Percentiles rank a stretch among this genome's conserved stretches.
These are phyloP conservation scores for Penicillium digitatum DNA, from an alignment of 2,329 filamentous ascomycete species.

Conservation along the genomic window DNA sequence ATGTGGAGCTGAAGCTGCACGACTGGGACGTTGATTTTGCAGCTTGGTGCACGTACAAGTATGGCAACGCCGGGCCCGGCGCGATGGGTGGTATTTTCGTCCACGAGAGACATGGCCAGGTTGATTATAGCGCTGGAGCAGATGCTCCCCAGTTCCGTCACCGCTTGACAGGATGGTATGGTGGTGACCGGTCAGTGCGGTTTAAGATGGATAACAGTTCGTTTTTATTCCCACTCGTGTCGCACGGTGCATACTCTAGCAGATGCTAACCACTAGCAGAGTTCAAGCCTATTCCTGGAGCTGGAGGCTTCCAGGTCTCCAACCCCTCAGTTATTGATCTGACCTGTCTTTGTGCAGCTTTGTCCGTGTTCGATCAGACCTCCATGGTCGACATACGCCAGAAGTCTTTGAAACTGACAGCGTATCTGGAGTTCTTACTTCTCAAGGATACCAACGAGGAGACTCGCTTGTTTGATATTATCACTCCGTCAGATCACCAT, in stretches of 20 bases:
- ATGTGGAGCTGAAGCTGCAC: constrained; percentile 71
- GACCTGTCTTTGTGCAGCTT: constrained; percentile 63
- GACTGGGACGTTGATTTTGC: constrained; percentile 90
- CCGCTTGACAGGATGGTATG: constrained; percentile 78
- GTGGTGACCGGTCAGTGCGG: constrained; percentile 66
- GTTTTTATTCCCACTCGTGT: constrained; percentile 8
- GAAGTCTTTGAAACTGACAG: constrained; percentile 69
- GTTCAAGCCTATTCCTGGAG: constrained; percentile 73
- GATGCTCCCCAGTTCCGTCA: constrained; percentile 55
- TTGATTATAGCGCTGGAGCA: constrained; percentile 39
- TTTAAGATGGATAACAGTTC: constrained; percentile 73
- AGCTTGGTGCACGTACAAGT: constrained; percentile 92
- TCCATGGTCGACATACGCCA: constrained; percentile 62
- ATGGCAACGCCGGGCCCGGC: constrained; percentile 79
- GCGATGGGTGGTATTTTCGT: constrained; percentile 75
- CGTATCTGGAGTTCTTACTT: constrained; percentile 68
- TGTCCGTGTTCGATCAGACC: constrained; percentile 70
- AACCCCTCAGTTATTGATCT: constrained; percentile 77
- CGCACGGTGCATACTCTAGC: neutral
- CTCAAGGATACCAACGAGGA: constrained; percentile 35
- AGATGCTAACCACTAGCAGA: constrained; percentile 29
- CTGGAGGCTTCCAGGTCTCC: constrained; percentile 73
- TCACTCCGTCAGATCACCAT: constrained; percentile 64
- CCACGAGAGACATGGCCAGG: constrained; percentile 63
- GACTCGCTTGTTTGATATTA: constrained; percentile 51